Conservation (phyloP, 129 eudicot genomes). For the Tagetes erecta region DNA sequence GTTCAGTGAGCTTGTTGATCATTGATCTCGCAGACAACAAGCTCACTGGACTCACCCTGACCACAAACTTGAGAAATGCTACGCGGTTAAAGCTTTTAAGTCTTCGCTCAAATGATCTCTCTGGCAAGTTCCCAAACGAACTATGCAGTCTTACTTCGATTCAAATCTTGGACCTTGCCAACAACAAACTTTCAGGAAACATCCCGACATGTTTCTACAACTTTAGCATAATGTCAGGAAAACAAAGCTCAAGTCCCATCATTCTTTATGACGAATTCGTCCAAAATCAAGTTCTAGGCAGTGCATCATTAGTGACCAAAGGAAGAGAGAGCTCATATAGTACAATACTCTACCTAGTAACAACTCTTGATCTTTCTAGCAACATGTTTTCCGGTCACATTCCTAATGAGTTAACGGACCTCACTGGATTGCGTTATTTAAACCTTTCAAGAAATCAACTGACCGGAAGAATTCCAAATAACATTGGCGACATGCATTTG, state of each 20-base stretch:
- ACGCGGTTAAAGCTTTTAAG: slow-evolving; percentile 19
- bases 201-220: slow-evolving; percentile 30
- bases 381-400: slow-evolving; percentile 21
- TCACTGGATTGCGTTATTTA: slow-evolving; percentile 17
- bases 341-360: slow-evolving; percentile 14
- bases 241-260: slow-evolving; percentile 16
- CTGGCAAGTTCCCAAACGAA: slow-evolving; percentile 24
- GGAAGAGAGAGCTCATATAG: slow-evolving; percentile 27
- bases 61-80: not conserved
- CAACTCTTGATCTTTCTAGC: slow-evolving; percentile 26
- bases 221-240: slow-evolving; percentile 22
- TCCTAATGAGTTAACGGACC: slow-evolving; percentile 16
- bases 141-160: slow-evolving; percentile 33
- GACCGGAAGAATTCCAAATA: slow-evolving; percentile 20
- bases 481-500: slow-evolving; percentile 35
- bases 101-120: slow-evolving; percentile 25
- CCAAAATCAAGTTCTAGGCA: not conserved
- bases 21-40: slow-evolving; percentile 37
- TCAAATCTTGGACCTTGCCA: slow-evolving; percentile 32
- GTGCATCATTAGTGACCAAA: slow-evolving; percentile 22
- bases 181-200: slow-evolving; percentile 31
- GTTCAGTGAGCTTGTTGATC: slow-evolving; percentile 22
- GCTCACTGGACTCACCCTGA: slow-evolving; percentile 26
- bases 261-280: slow-evolving; percentile 1
- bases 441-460: slow-evolving; percentile 38